Percentiles rank a stretch among this genome's conserved stretches.
These are phyloP conservation scores for Tetracentron sinense DNA, from an alignment of 164 flowering plant species.

Conservation along the genomic window DNA sequence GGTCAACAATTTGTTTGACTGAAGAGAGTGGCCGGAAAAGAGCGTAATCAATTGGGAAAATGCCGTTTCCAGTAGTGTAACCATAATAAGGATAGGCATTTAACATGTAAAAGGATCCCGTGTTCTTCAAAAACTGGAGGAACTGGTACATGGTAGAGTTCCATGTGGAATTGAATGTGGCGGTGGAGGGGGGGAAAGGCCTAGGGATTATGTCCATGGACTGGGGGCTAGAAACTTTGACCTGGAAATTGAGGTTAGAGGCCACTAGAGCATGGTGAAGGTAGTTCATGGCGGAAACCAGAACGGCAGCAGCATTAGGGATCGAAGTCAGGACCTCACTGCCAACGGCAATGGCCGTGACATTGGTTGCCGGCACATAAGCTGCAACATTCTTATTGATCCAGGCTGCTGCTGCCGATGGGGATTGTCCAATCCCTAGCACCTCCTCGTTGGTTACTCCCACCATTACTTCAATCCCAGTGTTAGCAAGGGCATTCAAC, in stretches of 20 bases:
- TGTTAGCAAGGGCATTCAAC: conserved; percentile 61
- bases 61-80: conserved; percentile 61
- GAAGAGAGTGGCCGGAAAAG: conserved; percentile 64
- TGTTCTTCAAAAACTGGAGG: conserved; percentile 76
- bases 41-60: conserved; percentile 88
- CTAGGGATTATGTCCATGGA: conserved; percentile 71
- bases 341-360: conserved; percentile 85
- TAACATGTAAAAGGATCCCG: conserved; percentile 73
- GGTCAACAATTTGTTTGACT: conserved; percentile 83
- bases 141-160: conserved; percentile 68
- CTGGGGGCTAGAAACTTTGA: conserved; percentile 63
- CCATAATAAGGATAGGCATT: conserved; percentile 90
- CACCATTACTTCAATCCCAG: conserved; percentile 73
- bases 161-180: conserved; percentile 74
- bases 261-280: conserved; percentile 68
- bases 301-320: conserved; percentile 66
- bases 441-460: conserved; percentile 75
- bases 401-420: conserved; percentile 80
- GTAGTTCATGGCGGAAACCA: conserved; percentile 70
- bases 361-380: conserved; percentile 67
- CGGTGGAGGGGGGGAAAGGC: conserved; percentile 90
- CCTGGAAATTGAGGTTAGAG: conserved; percentile 42
- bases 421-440: conserved; percentile 61
- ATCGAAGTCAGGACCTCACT: conserved; percentile 78
- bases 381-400: conserved; percentile 67